Evolutionary conservation across 1,139 yeast genomes (phyloP).

Genomic region (Hansenula sp.): DNA sequence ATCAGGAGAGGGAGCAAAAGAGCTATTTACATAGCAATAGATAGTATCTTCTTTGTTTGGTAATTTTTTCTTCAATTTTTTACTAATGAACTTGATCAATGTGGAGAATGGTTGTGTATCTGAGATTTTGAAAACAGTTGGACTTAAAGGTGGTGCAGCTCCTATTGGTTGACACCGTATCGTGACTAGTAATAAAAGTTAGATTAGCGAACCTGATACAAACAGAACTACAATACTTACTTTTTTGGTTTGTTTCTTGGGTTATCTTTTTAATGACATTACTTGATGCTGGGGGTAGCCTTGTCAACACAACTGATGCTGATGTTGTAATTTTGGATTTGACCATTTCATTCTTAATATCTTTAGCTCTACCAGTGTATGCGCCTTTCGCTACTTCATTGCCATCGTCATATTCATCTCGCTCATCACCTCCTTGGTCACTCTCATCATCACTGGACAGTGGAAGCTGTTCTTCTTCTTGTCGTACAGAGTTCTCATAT

Average conservation of each 20-base stretch:
- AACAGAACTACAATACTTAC: background rate
- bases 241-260: background rate
- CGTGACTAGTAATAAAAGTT: conserved; percentile 24
- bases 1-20: conserved; percentile 59
- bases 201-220: too few relatives aligned
- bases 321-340: conserved; percentile 21
- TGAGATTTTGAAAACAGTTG: conserved; percentile 46
- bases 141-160: conserved; percentile 45
- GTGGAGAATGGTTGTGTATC: conserved; percentile 42
- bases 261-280: conserved; percentile 3
- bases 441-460: background rate
- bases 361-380: background rate
- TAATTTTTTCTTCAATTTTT: conserved; percentile 32
- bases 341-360: conserved; percentile 1
- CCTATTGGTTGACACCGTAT: conserved; percentile 55
- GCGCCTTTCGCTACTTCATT: background rate
- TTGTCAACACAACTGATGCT: conserved; percentile 22
- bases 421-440: background rate
- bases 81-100: conserved; percentile 39
- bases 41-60: conserved; percentile 12
- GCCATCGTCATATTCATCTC: background rate
- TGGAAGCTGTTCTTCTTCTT: background rate
- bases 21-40: conserved; percentile 48
- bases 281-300: conserved; percentile 13
- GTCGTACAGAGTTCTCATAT: background rate